These are phyloP conservation scores for Teratosphaeria epicoccoides DNA, from an alignment of 2,329 filamentous ascomycete species.

Conservation along the genomic window DNA sequence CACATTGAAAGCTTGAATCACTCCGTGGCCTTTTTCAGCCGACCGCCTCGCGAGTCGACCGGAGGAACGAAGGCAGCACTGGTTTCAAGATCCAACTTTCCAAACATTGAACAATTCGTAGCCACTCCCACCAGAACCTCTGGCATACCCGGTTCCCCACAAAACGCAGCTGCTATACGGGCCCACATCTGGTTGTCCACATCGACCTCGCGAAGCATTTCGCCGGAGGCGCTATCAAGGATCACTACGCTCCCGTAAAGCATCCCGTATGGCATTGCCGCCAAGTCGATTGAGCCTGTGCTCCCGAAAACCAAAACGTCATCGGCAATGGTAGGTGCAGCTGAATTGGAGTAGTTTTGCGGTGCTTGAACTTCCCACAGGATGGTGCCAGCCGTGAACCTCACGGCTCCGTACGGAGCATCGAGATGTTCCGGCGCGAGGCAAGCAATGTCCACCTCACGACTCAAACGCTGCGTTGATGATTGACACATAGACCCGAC, in stretches of 20 bases:
- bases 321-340: background rate
- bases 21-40: too few relatives aligned
- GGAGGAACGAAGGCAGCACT: too few relatives aligned
- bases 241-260: background rate
- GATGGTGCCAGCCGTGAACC: background rate
- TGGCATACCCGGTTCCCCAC: background rate
- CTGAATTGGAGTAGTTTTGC: background rate
- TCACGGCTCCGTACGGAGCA: background rate
- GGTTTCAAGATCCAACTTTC: background rate
- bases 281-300: background rate
- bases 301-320: background rate
- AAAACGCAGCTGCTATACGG: background rate
- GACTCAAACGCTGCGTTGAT: background rate
- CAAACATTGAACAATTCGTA: background rate
- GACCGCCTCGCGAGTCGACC: too few relatives aligned
- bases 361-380: slow-evolving; percentile 1
- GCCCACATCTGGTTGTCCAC: background rate
- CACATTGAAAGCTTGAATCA: too few relatives aligned
- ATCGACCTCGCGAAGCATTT: background rate
- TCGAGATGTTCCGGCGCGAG: background rate
- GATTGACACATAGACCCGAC: background rate
- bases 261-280: background rate
- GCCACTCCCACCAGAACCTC: background rate
- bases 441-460: background rate
- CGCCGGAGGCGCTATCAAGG: background rate